Conservation (phyloP, 805 yeast species). For the Wickerhamomyces rabaulensis region DNA sequence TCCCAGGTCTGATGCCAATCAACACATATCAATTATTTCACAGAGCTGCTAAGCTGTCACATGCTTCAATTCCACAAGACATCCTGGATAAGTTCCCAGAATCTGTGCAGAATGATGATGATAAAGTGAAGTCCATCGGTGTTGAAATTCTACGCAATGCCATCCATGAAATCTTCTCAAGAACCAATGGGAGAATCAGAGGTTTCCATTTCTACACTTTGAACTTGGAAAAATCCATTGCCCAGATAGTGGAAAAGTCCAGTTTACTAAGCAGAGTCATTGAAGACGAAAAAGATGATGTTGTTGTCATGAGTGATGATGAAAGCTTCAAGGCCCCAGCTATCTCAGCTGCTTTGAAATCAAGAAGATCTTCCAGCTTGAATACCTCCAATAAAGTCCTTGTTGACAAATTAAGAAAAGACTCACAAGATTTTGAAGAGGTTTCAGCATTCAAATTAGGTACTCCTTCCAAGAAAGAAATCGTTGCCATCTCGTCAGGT, state of each 20-base stretch:
- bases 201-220: slow-evolving; percentile 93
- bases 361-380: slow-evolving; percentile 17
- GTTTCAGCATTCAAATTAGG: slow-evolving; percentile 19
- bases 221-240: slow-evolving; percentile 88
- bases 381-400: slow-evolving; percentile 38
- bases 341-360: slow-evolving; percentile 2
- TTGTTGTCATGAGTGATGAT: slow-evolving; percentile 27
- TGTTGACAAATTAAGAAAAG: slow-evolving; percentile 25
- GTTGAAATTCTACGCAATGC: slow-evolving; percentile 67
- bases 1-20: slow-evolving; percentile 91
- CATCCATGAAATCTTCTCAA: slow-evolving; percentile 47
- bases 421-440: slow-evolving; percentile 21
- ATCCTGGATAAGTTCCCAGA: slow-evolving; percentile 52
- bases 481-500: slow-evolving; percentile 77
- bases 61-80: slow-evolving; percentile 69
- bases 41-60: slow-evolving; percentile 84
- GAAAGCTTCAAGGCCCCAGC: slow-evolving; percentile 8
- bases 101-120: slow-evolving; percentile 61
- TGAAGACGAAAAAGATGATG: slow-evolving; percentile 37
- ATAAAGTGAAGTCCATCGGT: slow-evolving; percentile 75
- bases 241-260: slow-evolving; percentile 69
- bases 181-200: slow-evolving; percentile 53
- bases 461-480: slow-evolving; percentile 44
- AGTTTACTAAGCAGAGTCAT: slow-evolving; percentile 45
- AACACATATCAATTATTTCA: slow-evolving; percentile 78